Evolutionary conservation across 257 asterid species (phyloP), one percentile per base, ranked within the genome.

Genomic region (Salvia rosmarinus): DNA sequence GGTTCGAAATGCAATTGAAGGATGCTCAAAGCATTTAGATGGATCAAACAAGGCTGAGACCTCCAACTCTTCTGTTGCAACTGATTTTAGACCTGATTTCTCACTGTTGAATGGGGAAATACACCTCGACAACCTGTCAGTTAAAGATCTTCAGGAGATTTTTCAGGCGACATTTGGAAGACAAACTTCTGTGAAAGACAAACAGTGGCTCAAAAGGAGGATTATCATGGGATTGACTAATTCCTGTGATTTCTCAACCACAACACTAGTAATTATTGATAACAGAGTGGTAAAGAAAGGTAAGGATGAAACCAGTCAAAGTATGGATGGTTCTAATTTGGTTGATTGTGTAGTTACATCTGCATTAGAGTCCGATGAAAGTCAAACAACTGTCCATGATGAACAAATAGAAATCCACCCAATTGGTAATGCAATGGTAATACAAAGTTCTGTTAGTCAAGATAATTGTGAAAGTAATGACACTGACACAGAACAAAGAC

Each of bases 81-180:
- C 79, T 58, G 81, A 84, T 70, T 54, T 49, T 72, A 84, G 72
- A 81, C 98, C 98, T 51, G 83, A 90, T 84, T 93, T 94, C 78
- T 87, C 97, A 61, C 76, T 79, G 87, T 82, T 94, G 78, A 80
- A 84, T 67, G 98, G 98, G 81, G 93, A 90, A 78, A 82, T 94
- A 81, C 82, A 82, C 84, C 84, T 94, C 67, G 97, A 91, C 49
- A 79, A 64, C 64, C 85, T 94, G 68, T 74, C 92, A 66, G 96
- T 94, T 72, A 89, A 81, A 77, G 97, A 90, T 75, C 97, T 94
- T 64, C 98, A 91, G 72, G 97, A 94, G 78, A 89, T 92, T 70
- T 94, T 90, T 81, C 88, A 65, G 80, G 97, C 97, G 57, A 86
- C 96, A 49, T 94, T 94, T 84, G 98, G 98, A 74, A 85, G 97